These are phyloP conservation scores for Cladophialophora carrionii DNA, from an alignment of 2,329 filamentous ascomycete genomes.

Conservation along the genomic window DNA sequence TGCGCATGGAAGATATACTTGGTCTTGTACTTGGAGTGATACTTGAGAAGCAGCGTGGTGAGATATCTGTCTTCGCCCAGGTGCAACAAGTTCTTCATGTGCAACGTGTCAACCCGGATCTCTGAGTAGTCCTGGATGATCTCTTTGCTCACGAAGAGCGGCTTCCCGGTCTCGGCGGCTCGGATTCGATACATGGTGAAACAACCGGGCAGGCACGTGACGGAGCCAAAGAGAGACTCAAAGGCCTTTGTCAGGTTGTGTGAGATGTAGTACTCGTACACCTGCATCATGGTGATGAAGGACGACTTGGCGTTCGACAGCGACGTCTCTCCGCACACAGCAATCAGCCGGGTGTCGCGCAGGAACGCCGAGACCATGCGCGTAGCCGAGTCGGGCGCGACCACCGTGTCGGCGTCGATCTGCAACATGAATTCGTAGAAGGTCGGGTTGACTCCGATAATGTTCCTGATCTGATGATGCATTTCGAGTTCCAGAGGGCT, in stretches of 20 bases:
- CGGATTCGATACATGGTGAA: conserved; percentile 99
- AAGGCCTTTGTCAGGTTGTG: conserved; percentile 97
- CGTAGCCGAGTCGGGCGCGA: conserved; percentile 84
- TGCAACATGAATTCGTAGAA: conserved; percentile 97
- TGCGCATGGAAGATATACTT: conserved; percentile 93
- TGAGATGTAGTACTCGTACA: conserved; percentile 99
- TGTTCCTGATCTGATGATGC: conserved; percentile 97
- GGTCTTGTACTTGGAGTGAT: conserved; percentile 93
- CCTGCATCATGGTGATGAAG: conserved; percentile 98
- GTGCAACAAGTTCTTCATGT: conserved; percentile 98
- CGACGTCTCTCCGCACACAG: conserved; percentile 90
- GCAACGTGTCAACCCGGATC: conserved; percentile 94
- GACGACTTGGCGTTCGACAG: conserved; percentile 91
- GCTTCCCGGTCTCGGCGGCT: conserved; percentile 90
- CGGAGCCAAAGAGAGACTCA: conserved; percentile 93
- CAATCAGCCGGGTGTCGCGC: conserved; percentile 90
- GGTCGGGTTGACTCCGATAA: conserved; percentile 96
- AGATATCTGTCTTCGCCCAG: conserved; percentile 97
- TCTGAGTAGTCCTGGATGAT: conserved; percentile 85
- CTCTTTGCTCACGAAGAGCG: conserved; percentile 91
- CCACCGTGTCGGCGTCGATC: conserved; percentile 96
- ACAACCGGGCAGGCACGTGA: conserved; percentile 97
- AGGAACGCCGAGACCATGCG: conserved; percentile 91
- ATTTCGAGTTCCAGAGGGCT: conserved; percentile 95
- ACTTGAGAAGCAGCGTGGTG: conserved; percentile 90